Base-by-base conservation (phyloP, 208 protist species). In the Trypanosoma congolense region DNA sequence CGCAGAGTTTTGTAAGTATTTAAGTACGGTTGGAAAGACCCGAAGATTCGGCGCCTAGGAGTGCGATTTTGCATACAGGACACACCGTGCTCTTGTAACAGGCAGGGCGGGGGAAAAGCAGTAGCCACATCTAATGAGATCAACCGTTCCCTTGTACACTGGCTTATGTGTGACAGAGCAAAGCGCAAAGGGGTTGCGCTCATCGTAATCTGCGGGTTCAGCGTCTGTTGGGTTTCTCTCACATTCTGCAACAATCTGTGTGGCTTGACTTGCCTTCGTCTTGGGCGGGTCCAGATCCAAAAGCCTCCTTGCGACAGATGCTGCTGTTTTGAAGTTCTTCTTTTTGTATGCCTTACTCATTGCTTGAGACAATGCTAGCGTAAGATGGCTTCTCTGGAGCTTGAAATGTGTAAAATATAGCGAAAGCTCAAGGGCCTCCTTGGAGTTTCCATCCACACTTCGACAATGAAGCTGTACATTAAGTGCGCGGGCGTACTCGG, bases 401-500 rank as follows among this genome's bases (percentile, higher is more conserved):
- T 97, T 90, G 63, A 94, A 98, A 83, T 98, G 90, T 22, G 98
- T 98, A 58, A 99, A 97, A 69, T 99, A 99, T 28, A 97, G 83
- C 0, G 98, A 88, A n/a, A 99, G 72, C 74, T 98, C 95, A 6
- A 86, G 70, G 18, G 77, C 61, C 43, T 90, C 70, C 16, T 48
- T 51, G 3, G 67, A 75, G 47, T 67, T 56, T 5, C 67, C 60
- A 21, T 75, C 74, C n/a, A 84, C 28, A 22, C 73, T 82, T 41
- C 81, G 77, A 25, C 92, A 65, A 21, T 76, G 63, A 22, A 94
- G 67, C 73, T 97, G 90, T 25, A 97, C 62, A 18, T 61, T 63
- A 21, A 90, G 72, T 8, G 88, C 85, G 8, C 75, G 65, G 16
- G 70, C 59, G 56, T 95, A 95, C 70, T 95, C 79, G 9, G 73